Conservation (phyloP, 495 filamentous ascomycete species). For the Margaritispora aquatica region DNA sequence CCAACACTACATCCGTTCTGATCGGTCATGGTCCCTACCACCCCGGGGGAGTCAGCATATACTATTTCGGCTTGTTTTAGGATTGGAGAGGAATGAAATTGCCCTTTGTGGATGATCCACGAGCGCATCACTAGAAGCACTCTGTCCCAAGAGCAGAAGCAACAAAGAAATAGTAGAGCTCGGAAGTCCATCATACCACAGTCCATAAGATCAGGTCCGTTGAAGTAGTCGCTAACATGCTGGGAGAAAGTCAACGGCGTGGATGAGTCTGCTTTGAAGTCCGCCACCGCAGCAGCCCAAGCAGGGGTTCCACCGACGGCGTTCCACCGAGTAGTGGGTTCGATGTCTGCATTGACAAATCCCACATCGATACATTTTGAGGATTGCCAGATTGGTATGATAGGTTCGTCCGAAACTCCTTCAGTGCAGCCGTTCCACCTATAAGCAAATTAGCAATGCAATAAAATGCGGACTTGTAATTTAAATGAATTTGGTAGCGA, state of each 20-base stretch:
- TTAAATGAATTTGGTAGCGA: no score
- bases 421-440: background rate
- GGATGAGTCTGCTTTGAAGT: background rate
- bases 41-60: no score
- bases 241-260: background rate
- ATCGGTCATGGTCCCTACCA: background rate
- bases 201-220: background rate
- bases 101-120: no score
- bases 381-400: background rate
- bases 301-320: background rate
- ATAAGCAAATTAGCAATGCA: no score
- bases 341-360: background rate
- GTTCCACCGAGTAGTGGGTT: background rate
- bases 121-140: no score
- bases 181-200: background rate
- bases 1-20: background rate
- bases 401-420: background rate
- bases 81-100: no score
- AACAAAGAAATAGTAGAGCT: no score
- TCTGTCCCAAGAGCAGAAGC: no score
- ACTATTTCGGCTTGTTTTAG: no score
- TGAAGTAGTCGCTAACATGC: constrained; percentile 7
- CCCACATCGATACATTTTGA: background rate
- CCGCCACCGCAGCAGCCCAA: background rate
- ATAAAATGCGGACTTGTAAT: no score